These are phyloP conservation scores for Spathaspora hagerdaliae DNA, from an alignment of 805 yeast genomes.

Conservation along the genomic window DNA sequence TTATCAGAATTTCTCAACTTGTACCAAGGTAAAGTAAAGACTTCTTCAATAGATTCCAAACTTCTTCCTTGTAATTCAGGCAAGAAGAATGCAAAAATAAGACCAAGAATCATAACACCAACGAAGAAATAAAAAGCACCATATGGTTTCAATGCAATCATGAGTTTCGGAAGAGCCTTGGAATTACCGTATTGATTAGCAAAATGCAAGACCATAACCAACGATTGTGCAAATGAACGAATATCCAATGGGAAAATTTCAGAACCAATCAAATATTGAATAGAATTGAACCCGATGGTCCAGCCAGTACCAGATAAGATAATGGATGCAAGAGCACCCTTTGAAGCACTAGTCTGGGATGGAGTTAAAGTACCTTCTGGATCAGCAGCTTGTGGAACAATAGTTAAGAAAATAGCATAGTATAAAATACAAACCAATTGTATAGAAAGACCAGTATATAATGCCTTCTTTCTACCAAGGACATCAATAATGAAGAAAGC, in stretches of 20 bases:
- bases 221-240: constrained; percentile 44
- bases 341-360: constrained; percentile 33
- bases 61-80: constrained; percentile 47
- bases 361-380: constrained; percentile 21
- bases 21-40: constrained; percentile 53
- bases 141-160: constrained; percentile 37
- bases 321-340: constrained; percentile 46
- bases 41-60: constrained; percentile 46
- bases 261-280: constrained; percentile 49
- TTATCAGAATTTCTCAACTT: constrained; percentile 45
- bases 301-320: constrained; percentile 50
- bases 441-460: constrained; percentile 43
- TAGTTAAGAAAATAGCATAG: constrained; percentile 42
- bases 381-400: constrained; percentile 41
- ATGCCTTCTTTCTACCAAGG: constrained; percentile 45
- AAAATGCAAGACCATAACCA: constrained; percentile 51
- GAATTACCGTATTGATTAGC: constrained; percentile 53
- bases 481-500: constrained; percentile 51
- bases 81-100: constrained; percentile 40
- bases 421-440: constrained; percentile 42
- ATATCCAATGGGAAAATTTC: constrained; percentile 50
- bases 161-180: constrained; percentile 48
- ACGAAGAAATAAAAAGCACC: constrained; percentile 52
- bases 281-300: constrained; percentile 54
- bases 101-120: constrained; percentile 36